These are phyloP conservation scores for Aureobasidium sp. DNA, from an alignment of 2,329 filamentous ascomycete species.

Conservation along the genomic window DNA sequence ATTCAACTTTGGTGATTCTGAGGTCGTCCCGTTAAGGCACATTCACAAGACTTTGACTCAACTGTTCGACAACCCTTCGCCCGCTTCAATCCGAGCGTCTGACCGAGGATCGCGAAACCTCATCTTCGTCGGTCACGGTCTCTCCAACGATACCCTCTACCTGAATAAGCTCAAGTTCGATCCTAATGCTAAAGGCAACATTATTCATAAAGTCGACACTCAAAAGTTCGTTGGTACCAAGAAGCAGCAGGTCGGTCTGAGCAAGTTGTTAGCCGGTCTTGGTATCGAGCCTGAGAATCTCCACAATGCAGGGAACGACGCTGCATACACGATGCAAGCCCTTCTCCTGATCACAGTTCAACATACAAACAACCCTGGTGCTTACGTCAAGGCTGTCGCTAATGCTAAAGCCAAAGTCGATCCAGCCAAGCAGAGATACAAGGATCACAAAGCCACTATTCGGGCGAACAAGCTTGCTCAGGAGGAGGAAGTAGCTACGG, in stretches of 20 bases:
- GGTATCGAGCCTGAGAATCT: conserved; percentile 9
- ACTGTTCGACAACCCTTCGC: conserved; percentile 3
- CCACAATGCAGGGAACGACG: conserved; percentile 18
- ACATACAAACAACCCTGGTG: conserved; percentile 11
- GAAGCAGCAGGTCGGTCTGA: conserved; percentile 13
- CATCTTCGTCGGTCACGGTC: conserved; percentile 20
- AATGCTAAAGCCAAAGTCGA: background rate
- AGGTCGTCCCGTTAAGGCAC: conserved; percentile 13
- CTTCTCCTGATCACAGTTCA: conserved; percentile 17
- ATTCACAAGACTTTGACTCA: conserved; percentile 13
- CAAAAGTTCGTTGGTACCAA: conserved; percentile 16
- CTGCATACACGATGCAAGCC: conserved; percentile 17
- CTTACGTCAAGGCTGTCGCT: background rate
- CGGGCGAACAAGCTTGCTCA: background rate
- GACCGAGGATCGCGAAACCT: conserved; percentile 12
- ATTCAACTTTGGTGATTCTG: conserved; percentile 21
- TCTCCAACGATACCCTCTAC: conserved; percentile 17
- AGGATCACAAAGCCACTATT: background rate
- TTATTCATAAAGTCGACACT: conserved; percentile 17
- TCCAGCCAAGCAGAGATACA: background rate
- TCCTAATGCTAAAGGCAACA: conserved; percentile 7
- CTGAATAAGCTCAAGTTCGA: conserved; percentile 15
- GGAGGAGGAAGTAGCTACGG: background rate
- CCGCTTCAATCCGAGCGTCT: background rate
- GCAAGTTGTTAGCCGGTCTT: conserved; percentile 13